Conservation (phyloP, 805 yeast species). For the Candida berthetii region DNA sequence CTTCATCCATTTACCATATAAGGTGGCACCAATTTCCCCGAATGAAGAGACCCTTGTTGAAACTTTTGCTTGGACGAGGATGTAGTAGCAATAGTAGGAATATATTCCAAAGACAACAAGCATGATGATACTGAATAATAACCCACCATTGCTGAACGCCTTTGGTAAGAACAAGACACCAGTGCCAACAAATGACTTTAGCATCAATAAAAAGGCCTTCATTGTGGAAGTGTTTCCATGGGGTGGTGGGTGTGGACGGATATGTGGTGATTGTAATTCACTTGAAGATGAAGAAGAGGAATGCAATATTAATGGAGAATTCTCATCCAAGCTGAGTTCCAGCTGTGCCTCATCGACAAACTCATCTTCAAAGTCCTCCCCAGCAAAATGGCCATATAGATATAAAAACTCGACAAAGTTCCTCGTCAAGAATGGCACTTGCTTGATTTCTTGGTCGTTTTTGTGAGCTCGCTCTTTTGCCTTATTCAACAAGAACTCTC, state of each 20-base stretch:
- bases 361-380: slow-evolving; percentile 76
- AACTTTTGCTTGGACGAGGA: slow-evolving; percentile 52
- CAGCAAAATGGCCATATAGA: slow-evolving; percentile 83
- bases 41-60: slow-evolving; percentile 65
- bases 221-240: slow-evolving; percentile 66
- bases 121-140: slow-evolving; percentile 47
- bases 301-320: slow-evolving; percentile 8
- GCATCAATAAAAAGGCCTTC: slow-evolving; percentile 64
- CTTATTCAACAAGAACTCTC: slow-evolving; percentile 52
- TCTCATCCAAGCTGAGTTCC: background rate
- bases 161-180: slow-evolving; percentile 68
- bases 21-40: slow-evolving; percentile 63
- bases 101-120: slow-evolving; percentile 57
- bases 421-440: slow-evolving; percentile 50
- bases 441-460: slow-evolving; percentile 21
- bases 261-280: slow-evolving; percentile 15
- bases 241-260: slow-evolving; percentile 24
- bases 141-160: slow-evolving; percentile 70
- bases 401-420: slow-evolving; percentile 75
- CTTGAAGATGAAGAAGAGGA: slow-evolving; percentile 8
- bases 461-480: slow-evolving; percentile 15
- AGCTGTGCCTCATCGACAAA: slow-evolving; percentile 22
- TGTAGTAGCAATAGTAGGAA: slow-evolving; percentile 75
- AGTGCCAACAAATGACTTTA: slow-evolving; percentile 75
- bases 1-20: slow-evolving; percentile 65